Evolutionary conservation across 2,329 filamentous ascomycete genomes (phyloP), one percentile per base, ranked within the genome.

Genomic region (Grosmannia clavigera): DNA sequence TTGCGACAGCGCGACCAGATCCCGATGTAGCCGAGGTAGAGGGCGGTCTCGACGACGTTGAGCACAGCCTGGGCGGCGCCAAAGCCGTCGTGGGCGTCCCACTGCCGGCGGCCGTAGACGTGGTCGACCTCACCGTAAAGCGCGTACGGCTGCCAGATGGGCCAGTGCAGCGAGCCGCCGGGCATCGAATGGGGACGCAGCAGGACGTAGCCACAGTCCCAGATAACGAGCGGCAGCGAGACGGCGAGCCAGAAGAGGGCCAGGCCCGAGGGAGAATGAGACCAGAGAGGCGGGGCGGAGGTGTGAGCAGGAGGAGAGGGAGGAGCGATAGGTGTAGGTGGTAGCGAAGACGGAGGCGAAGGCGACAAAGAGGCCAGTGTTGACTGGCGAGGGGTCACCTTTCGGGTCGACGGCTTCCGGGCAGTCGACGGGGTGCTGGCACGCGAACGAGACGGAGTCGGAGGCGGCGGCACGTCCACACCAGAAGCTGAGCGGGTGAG

Each of bases 201-300:
- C 55, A 95, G 76, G 48, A 95, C 83, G 75, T 95, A 96, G 61
- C 77, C 76, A 35, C 81, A 82, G 74, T 96, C 91, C 91, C 91
- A 95, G 57, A 82, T 68, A 56, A 95, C 89, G 62, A 95, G 79
- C 1, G 88, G 89, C 19, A 94, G 74, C 25, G 88, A 91, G 63
- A 92, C 64, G 61, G 79, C 72, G 31, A 95, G 78, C 90, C 90
- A 95, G 64, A 84, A 65, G 52, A 90, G 78, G 27, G 76, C 80
- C 1, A 70, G 59, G 1, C 22, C 22, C 22, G 31, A 31, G 5
- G 81, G 80, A 5, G 72, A 67, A 71, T 83, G 80, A 54, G 59
- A 48, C 33, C 57, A 61, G 35, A n/a, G 55, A n/a, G 55, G 12
- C 40, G 27, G 3, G 19, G 43, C 19, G 43, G 16, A 46, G 14